Base-by-base conservation (phyloP, 2,329 filamentous ascomycete species). In the Chaetoscypha palmicola region DNA sequence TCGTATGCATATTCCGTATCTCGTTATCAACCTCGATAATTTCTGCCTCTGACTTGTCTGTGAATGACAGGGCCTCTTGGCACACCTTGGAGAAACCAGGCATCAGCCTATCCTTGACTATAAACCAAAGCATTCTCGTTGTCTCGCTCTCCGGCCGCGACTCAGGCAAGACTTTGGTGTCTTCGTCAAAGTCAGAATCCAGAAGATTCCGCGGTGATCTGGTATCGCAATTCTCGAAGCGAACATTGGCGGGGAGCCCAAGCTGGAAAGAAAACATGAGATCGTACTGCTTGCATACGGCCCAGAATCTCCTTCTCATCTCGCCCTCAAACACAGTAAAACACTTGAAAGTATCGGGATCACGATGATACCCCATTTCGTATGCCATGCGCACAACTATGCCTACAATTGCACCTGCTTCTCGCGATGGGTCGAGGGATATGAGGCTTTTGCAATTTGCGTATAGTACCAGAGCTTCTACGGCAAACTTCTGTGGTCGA, bases 91-190 rank as follows among this genome's bases (percentile, higher is more conserved):
- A 47, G 34, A 62, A 62, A 16, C 46, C 49, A 22, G 30, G 40
- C 46, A 62, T 54, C 22, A 58, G 51, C n/a, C 52, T 49, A 16
- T 58, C 48, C 43, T 63, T 64, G 34, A 59, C 57, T 22, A 63
- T 56, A 41, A 62, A 62, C 47, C 57, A 63, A 7, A 61, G 46
- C 8, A 61, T n/a, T 22, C 30, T 46, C 7, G 54, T 58, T 3
- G 46, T 28, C 26, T 61, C 57, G 12, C 7, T 28, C 21, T 56
- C 50, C 1, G 58, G 38, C 32, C 57, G 42, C 16, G 55, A 49
- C 4, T 42, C 14, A 3, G 59, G 58, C 9, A 62, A 23, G 1
- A 35, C 38, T 26, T 38, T 21, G 4, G 52, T 56, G 24, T 56
- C 45, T 22, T 52, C 54, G 39, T 59, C 51, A 21, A 61, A 60